Evolutionary conservation across 208 protist genomes (phyloP).

Genomic region (Trypanosoma mega): DNA sequence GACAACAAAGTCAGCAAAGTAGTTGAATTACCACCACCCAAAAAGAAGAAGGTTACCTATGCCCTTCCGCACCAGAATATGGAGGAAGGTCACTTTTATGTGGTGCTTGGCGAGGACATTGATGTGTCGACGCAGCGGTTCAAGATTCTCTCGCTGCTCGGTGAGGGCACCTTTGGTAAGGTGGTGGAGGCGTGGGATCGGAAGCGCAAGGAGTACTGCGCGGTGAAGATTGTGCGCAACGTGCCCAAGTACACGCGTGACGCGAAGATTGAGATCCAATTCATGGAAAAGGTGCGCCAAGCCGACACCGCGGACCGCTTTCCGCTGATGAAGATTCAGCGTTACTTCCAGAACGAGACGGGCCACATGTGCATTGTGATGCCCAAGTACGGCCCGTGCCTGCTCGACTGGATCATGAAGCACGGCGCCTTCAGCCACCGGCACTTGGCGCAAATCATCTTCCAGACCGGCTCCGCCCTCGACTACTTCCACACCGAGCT

Average conservation of each 20-base stretch:
- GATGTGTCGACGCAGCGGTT: slow-evolving; percentile 82
- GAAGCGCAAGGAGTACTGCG: slow-evolving; percentile 84
- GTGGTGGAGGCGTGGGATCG: slow-evolving; percentile 89
- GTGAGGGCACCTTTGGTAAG: slow-evolving; percentile 90
- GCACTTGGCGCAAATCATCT: slow-evolving; percentile 76
- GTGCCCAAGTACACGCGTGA: slow-evolving; percentile 85
- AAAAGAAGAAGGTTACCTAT: slow-evolving; percentile 87
- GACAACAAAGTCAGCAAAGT: slow-evolving; percentile 1
- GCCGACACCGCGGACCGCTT: slow-evolving; percentile 69
- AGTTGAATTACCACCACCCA: slow-evolving; percentile 23
- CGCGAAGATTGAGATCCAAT: slow-evolving; percentile 87
- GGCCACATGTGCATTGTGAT: slow-evolving; percentile 86
- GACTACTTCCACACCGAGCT: slow-evolving; percentile 79
- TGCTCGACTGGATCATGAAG: slow-evolving; percentile 85
- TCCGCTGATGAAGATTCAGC: slow-evolving; percentile 76
- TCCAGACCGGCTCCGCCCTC: slow-evolving; percentile 65
- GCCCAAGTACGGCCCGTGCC: slow-evolving; percentile 57
- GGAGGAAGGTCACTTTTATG: slow-evolving; percentile 90
- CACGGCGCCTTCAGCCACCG: slow-evolving; percentile 69
- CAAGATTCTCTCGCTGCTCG: slow-evolving; percentile 89
- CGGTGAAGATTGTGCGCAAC: slow-evolving; percentile 88
- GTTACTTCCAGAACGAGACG: slow-evolving; percentile 80
- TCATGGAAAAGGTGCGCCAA: slow-evolving; percentile 76
- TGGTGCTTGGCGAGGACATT: slow-evolving; percentile 88
- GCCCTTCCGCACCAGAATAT: slow-evolving; percentile 81